Percentiles rank a stretch among this genome's conserved stretches.
Evolutionary conservation across 352 stramenopile genomes (phyloP).

Genomic region (Pythium scleroteichum): DNA sequence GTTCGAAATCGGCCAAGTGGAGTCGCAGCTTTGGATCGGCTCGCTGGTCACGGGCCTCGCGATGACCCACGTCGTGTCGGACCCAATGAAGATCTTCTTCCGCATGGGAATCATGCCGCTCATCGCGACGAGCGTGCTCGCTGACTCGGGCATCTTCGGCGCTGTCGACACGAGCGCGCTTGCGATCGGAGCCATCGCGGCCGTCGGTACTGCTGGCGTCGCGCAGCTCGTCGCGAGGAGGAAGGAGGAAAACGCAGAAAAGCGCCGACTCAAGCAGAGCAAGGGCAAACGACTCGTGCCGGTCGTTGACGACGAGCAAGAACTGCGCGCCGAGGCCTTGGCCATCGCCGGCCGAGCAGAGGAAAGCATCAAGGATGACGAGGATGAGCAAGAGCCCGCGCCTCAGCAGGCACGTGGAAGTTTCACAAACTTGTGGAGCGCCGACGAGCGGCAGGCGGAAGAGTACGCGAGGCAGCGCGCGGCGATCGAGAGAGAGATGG

Average conservation of each 20-base stretch:
- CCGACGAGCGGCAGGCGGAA: constrained; percentile 15
- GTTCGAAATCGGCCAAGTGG: constrained; percentile 57
- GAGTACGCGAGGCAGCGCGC: constrained; percentile 22
- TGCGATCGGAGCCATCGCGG: constrained; percentile 42
- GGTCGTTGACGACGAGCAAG: constrained; percentile 24
- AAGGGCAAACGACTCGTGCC: constrained; percentile 38
- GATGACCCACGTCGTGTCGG: constrained; percentile 61
- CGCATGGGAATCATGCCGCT: constrained; percentile 72
- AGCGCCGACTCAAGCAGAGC: neutral
- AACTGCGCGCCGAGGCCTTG: constrained; percentile 21
- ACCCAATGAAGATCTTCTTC: constrained; percentile 74
- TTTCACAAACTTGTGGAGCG: constrained; percentile 37
- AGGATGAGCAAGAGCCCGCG: neutral
- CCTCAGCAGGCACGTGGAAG: constrained; percentile 18
- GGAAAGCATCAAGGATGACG: constrained; percentile 9
- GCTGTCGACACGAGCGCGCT: constrained; percentile 50
- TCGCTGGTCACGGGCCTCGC: constrained; percentile 55
- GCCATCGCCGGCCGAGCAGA: constrained; percentile 21
- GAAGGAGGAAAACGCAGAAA: constrained; percentile 24
- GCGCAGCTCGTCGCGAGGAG: constrained; percentile 47
- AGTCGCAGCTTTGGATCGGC: constrained; percentile 63
- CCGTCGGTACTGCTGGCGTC: constrained; percentile 47
- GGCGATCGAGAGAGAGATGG: constrained; percentile 25
- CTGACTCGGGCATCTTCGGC: constrained; percentile 55
- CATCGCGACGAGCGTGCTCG: constrained; percentile 50